Evolutionary conservation across 2,329 filamentous ascomycete genomes (phyloP), one percentile per base, ranked within the genome.

Genomic region (Apiospora marii): DNA sequence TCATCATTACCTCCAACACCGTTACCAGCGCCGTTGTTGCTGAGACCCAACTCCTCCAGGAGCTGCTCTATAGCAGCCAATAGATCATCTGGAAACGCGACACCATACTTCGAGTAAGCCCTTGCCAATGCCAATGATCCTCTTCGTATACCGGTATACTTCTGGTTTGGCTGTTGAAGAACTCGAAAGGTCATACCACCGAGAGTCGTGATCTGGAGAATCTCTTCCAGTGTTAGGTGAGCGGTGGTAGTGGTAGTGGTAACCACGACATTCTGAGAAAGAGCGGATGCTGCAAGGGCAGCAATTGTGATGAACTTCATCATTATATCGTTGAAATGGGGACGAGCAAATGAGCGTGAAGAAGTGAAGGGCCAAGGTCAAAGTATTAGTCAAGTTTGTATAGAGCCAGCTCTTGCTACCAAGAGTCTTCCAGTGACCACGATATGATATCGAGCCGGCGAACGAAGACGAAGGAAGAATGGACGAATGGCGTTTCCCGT

Each of bases 1-100:
- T 19, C n/a, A 46, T 24, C 67, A n/a, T 37, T 14, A 10, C 7
- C 34, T 37, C 44, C 44, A n/a, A 10, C 44, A 13, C 83, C n/a
- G 79, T 79, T 16, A 34, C 67, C 67, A 49, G 16, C 16, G 13
- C 83, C n/a, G 79, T 79, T 16, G 51, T 44, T 71, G 51, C 67
- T 30, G 7, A 72, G 67, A 16, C 70, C 70, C 19, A 73, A 68
- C 16, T 72, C 53, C 22, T 67, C 70, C 16, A 73, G 27, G 4
- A 73, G 27, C 10, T 70, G 44, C 34, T 70, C 51, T 24, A 73
- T 58, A 19, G 51, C 67, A 27, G 70, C 64, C 34, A 43, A n/a
- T 48, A 73, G 53, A 30, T 73, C 72, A 43, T 73, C 70, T 13
- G 70, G 46, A 34, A 73, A 51, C 10, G 34, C 16, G 30, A 53